Conservation (phyloP, 2,329 filamentous ascomycete genomes). For the Epichloe hybrida region DNA sequence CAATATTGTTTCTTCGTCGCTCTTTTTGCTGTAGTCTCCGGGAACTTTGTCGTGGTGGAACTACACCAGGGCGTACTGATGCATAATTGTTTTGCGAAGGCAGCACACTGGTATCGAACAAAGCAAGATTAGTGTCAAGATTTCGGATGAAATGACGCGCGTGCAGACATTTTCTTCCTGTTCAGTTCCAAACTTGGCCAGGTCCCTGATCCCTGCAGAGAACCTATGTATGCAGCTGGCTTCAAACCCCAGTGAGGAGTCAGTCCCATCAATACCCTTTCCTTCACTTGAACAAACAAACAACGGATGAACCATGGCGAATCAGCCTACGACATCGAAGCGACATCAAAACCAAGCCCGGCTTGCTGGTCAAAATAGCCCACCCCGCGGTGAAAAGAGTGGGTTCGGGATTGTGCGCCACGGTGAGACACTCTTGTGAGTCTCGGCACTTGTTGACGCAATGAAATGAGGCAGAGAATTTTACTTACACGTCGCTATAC, state of each 20-base stretch:
- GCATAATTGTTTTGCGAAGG: constrained; percentile 9
- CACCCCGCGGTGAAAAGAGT: not conserved
- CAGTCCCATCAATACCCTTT: not conserved
- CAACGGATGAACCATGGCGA: not conserved
- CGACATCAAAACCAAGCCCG: not conserved
- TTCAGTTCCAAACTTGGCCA: not conserved
- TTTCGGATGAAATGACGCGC: not conserved
- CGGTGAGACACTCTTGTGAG: not conserved
- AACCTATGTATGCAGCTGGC: not conserved
- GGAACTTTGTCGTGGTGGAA: constrained; percentile 24
- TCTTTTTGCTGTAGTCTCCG: constrained; percentile 12
- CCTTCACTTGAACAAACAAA: constrained; percentile 1
- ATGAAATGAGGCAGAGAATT: not conserved
- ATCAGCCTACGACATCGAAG: constrained; percentile 2
- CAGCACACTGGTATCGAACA: constrained; percentile 3
- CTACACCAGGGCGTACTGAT: constrained; percentile 14
- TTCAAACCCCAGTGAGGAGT: not conserved
- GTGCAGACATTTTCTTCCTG: not conserved
- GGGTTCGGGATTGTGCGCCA: not conserved
- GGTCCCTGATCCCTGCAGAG: not conserved
- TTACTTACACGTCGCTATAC: constrained; percentile 17
- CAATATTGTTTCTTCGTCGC: constrained; percentile 14
- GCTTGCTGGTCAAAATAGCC: constrained; percentile 1
- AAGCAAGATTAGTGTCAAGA: not conserved
- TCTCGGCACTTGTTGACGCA: too few relatives aligned